Percentiles rank a stretch among this genome's conserved stretches.
Evolutionary conservation across 257 asterid genomes (phyloP).

Genomic region (Anisodus tanguticus): DNA sequence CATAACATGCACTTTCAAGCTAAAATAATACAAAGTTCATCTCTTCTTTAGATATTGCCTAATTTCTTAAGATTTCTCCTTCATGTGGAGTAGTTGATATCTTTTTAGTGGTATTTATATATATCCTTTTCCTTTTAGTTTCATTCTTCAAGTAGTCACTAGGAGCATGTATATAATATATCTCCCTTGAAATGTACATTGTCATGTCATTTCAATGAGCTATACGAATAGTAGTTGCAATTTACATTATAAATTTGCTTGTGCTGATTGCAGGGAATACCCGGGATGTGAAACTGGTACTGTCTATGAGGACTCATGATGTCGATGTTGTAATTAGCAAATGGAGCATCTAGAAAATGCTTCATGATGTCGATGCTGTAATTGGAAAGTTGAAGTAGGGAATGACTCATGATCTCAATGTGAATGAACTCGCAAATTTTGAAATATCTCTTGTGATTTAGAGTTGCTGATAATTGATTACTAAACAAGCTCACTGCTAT

Average conservation of each 20-base stretch:
- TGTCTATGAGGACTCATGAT: no score
- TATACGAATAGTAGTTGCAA: not conserved
- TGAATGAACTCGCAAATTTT: no score
- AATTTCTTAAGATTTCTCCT: not conserved
- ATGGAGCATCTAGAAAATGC: no score
- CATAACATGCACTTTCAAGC: not conserved
- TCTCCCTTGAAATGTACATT: not conserved
- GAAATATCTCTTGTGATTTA: no score
- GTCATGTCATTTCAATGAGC: not conserved
- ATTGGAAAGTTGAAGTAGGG: no score
- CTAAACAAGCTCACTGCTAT: no score
- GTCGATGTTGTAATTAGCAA: no score
- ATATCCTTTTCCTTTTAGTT: not conserved
- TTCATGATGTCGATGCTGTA: no score
- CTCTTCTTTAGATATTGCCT: not conserved
- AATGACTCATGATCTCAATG: no score
- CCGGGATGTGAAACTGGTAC: no score
- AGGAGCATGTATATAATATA: not conserved
- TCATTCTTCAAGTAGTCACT: not conserved
- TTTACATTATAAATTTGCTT: not conserved
- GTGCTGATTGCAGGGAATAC: not conserved
- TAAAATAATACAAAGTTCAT: not conserved
- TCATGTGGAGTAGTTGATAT: not conserved
- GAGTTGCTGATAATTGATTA: no score
- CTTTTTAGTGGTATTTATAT: not conserved